Conservation (phyloP, 2,329 filamentous ascomycete genomes). For the Akanthomyces uredinophilus region DNA sequence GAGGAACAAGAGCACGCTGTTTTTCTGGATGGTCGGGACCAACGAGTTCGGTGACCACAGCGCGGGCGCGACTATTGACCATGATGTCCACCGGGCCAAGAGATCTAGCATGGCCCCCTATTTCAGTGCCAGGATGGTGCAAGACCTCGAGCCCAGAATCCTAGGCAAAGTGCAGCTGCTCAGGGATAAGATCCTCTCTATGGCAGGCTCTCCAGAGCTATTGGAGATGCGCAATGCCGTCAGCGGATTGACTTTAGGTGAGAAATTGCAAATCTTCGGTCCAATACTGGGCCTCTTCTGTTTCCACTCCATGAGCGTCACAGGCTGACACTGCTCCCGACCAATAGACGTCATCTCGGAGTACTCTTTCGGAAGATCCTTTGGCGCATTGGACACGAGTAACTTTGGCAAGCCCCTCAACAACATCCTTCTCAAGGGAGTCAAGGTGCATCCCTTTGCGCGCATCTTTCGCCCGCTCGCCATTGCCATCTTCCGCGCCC, state of each 20-base stretch:
- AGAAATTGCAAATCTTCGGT: not conserved
- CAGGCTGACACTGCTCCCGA: not conserved
- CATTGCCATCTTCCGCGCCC: not conserved
- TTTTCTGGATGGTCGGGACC: not conserved
- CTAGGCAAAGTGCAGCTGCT: not conserved
- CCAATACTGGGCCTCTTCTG: not conserved
- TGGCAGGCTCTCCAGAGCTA: not conserved
- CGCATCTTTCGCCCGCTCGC: not conserved
- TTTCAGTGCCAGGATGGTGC: not conserved
- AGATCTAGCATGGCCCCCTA: not conserved
- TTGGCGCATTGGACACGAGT: not conserved
- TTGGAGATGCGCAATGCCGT: not conserved
- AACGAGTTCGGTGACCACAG: not conserved
- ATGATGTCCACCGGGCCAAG: not conserved
- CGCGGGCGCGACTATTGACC: not conserved
- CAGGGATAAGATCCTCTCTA: not conserved
- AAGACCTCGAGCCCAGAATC: not conserved
- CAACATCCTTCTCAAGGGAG: not conserved
- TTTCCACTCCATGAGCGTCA: not conserved
- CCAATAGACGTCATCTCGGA: not conserved
- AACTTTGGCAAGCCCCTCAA: not conserved
- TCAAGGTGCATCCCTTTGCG: not conserved
- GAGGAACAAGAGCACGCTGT: not conserved
- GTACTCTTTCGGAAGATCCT: not conserved
- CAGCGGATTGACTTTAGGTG: not conserved